Evolutionary conservation across 345 rosid genomes (phyloP).

Genomic region (Atalantia buxifolia): DNA sequence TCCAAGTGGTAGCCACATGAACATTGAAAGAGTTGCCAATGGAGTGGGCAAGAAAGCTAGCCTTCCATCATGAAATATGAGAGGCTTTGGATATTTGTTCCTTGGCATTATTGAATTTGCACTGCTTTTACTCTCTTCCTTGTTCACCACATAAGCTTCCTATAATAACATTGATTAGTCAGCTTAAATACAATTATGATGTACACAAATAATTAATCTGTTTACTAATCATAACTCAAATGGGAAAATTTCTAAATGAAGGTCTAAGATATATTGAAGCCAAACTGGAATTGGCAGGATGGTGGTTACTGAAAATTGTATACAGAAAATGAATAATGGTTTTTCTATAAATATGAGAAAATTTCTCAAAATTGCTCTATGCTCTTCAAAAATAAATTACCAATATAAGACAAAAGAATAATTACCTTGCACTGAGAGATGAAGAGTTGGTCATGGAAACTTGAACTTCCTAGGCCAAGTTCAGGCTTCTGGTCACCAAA

Average conservation of each 20-base stretch:
- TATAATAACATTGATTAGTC: slow-evolving; percentile 14
- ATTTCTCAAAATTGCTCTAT: background rate
- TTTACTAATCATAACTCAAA: too few species aligned
- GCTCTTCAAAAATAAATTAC: background rate
- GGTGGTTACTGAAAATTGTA: background rate
- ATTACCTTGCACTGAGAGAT: slow-evolving; percentile 76
- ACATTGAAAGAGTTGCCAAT: slow-evolving; percentile 61
- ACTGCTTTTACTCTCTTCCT: slow-evolving; percentile 43
- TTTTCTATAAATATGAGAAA: background rate
- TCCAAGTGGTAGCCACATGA: slow-evolving; percentile 77
- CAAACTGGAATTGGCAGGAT: background rate
- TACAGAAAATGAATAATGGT: background rate
- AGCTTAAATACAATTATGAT: too few species aligned
- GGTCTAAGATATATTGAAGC: too few species aligned
- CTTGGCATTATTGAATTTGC: slow-evolving; percentile 42
- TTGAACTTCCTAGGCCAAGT: slow-evolving; percentile 62
- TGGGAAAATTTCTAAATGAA: too few species aligned
- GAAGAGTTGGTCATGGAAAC: slow-evolving; percentile 54
- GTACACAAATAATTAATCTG: too few species aligned
- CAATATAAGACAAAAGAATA: background rate
- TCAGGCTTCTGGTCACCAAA: slow-evolving; percentile 54
- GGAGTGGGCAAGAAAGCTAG: slow-evolving; percentile 96
- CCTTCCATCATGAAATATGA: slow-evolving; percentile 93
- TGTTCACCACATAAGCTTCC: slow-evolving; percentile 70
- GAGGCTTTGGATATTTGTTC: slow-evolving; percentile 81